Evolutionary conservation across 257 asterid species (phyloP).

Genomic region (Solanum okadae): DNA sequence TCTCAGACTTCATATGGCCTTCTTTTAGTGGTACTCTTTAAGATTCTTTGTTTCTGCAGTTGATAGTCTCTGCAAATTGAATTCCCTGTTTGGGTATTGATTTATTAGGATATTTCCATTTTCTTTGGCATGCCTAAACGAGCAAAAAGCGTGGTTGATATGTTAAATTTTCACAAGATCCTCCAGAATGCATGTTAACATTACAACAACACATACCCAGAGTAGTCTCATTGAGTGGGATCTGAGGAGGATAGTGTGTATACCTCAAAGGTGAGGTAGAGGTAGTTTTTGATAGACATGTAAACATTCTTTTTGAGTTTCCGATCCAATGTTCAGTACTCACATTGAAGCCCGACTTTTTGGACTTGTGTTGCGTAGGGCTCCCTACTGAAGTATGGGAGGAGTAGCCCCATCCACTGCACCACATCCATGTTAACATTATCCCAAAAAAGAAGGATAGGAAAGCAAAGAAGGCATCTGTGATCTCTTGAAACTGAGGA

Average conservation of each 20-base stretch:
- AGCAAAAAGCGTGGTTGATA: neutral
- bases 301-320: neutral
- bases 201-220: neutral
- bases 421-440: no score
- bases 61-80: neutral
- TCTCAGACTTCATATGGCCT: neutral
- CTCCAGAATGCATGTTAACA: neutral
- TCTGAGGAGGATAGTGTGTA: neutral
- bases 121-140: neutral
- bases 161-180: neutral
- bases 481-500: neutral
- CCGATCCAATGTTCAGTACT: no score
- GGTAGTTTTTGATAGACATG: neutral
- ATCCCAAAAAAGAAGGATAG: neutral
- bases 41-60: neutral
- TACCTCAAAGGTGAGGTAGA: neutral
- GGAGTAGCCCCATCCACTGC: no score
- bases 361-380: no score
- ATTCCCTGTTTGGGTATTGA: neutral
- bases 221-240: neutral
- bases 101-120: neutral
- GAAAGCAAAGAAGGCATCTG: neutral
- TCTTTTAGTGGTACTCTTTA: neutral
- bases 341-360: no score
- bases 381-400: no score